Percentiles rank a stretch among this genome's conserved stretches.
Conservation (phyloP, 2,329 filamentous ascomycete genomes). For the Pseudogymnoascus sp. region DNA sequence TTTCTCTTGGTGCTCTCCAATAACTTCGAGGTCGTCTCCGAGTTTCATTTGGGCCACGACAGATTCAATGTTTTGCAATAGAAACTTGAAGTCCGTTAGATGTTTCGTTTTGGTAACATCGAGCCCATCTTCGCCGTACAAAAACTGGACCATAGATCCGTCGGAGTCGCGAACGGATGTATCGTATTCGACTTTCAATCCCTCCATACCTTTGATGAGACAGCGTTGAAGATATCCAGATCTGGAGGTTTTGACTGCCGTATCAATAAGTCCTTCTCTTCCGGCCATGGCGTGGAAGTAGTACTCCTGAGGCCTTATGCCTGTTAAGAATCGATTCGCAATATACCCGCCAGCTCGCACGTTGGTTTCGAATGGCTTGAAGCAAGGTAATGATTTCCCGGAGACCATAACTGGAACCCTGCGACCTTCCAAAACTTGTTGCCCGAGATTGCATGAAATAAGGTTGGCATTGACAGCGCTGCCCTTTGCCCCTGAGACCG, state of each 20-base stretch:
- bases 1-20: slow-evolving; percentile 57
- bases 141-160: slow-evolving; percentile 85
- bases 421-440: slow-evolving; percentile 91
- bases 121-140: slow-evolving; percentile 93
- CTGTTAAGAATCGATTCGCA: slow-evolving; percentile 93
- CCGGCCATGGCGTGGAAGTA: slow-evolving; percentile 99
- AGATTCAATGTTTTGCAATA: slow-evolving; percentile 77
- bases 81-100: slow-evolving; percentile 81
- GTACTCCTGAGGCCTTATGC: slow-evolving; percentile 94
- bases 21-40: slow-evolving; percentile 50
- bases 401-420: slow-evolving; percentile 96
- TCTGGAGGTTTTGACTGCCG: slow-evolving; percentile 94
- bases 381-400: slow-evolving; percentile 91
- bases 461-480: slow-evolving; percentile 89
- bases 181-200: slow-evolving; percentile 85
- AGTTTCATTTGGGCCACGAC: slow-evolving; percentile 71
- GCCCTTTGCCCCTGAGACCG: slow-evolving; percentile 91
- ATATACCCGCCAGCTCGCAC: slow-evolving; percentile 90
- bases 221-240: slow-evolving; percentile 95
- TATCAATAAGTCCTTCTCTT: slow-evolving; percentile 96
- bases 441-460: slow-evolving; percentile 94
- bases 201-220: slow-evolving; percentile 98
- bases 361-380: slow-evolving; percentile 84
- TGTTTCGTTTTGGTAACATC: slow-evolving; percentile 94
- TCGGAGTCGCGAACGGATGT: slow-evolving; percentile 91